These are phyloP conservation scores for Cryptococcus sp. DNA, from an alignment of 1,284 basidiomycete genomes.

Conservation along the genomic window DNA sequence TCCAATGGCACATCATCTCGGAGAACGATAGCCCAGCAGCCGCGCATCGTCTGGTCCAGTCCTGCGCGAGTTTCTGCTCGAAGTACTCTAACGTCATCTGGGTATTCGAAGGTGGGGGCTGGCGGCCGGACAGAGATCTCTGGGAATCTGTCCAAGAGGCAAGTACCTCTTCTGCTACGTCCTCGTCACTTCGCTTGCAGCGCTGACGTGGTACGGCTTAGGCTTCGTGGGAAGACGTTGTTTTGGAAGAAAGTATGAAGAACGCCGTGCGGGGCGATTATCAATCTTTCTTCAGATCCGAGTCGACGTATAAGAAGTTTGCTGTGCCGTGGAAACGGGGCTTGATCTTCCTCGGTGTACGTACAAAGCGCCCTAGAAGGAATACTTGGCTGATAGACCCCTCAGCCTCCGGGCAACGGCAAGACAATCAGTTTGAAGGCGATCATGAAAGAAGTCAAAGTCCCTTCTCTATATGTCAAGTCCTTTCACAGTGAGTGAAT, in stretches of 20 bases:
- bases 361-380: background rate
- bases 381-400: no score
- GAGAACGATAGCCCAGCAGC: constrained; percentile 59
- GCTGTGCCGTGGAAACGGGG: constrained; percentile 75
- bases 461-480: constrained; percentile 72
- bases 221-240: constrained; percentile 57
- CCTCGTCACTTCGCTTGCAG: background rate
- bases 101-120: constrained; percentile 70
- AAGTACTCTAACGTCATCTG: constrained; percentile 68
- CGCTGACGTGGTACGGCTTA: background rate
- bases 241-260: constrained; percentile 73
- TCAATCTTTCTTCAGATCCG: constrained; percentile 72
- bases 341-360: constrained; percentile 45
- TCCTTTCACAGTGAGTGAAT: constrained; percentile 48
- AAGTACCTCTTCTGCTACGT: constrained; percentile 34
- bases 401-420: constrained; percentile 64
- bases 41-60: constrained; percentile 61
- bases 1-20: constrained; percentile 36
- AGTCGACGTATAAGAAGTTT: constrained; percentile 68
- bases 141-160: constrained; percentile 72
- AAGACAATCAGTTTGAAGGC: constrained; percentile 78
- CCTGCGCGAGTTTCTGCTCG: constrained; percentile 59
- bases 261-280: constrained; percentile 67
- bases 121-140: constrained; percentile 65
- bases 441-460: constrained; percentile 50